Evolutionary conservation across 192 early-diverging fungal species (phyloP).

Genomic region (Backusella westeae): DNA sequence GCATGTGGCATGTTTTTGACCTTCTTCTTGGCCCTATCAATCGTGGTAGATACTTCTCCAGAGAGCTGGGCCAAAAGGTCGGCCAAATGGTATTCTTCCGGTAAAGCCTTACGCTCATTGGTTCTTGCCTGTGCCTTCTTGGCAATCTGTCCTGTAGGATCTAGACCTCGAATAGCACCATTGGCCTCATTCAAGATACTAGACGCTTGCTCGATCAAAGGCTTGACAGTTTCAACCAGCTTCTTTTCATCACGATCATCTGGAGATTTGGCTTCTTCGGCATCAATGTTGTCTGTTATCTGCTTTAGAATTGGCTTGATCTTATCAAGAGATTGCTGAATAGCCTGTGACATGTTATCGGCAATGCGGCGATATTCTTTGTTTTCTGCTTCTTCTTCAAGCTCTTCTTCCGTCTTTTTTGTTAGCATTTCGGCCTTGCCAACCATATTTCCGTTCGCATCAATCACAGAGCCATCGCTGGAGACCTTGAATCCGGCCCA

Average conservation of each 20-base stretch:
- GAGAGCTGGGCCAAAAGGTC: slow-evolving; percentile 18
- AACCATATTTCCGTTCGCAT: slow-evolving; percentile 8
- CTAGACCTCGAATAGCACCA: slow-evolving; percentile 24
- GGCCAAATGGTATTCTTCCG: slow-evolving; percentile 17
- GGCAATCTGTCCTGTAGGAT: slow-evolving; percentile 18
- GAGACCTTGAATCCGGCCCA: slow-evolving; percentile 13
- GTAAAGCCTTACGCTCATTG: slow-evolving; percentile 15
- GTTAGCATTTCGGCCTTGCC: slow-evolving; percentile 16
- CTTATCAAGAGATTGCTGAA: slow-evolving; percentile 11
- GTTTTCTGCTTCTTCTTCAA: slow-evolving; percentile 1
- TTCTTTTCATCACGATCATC: slow-evolving; percentile 26
- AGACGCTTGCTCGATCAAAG: slow-evolving; percentile 26
- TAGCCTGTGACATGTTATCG: slow-evolving; percentile 2
- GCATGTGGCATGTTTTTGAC: slow-evolving; percentile 21
- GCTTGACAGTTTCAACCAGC: slow-evolving; percentile 13
- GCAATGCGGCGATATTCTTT: slow-evolving; percentile 18
- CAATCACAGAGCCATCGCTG: slow-evolving; percentile 9
- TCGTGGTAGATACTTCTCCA: slow-evolving; percentile 20
- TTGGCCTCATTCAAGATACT: slow-evolving; percentile 18
- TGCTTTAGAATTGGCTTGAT: slow-evolving; percentile 20
- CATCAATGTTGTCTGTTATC: slow-evolving; percentile 23
- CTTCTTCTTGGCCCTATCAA: slow-evolving; percentile 27
- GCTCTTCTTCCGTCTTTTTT: slow-evolving; percentile 15
- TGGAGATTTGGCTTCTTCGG: slow-evolving; percentile 18
- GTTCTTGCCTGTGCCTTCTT: slow-evolving; percentile 17